phyloP scores from a whole-genome alignment of 2,329 filamentous ascomycete genomes.

The Sclerotinia subarctica region DNA sequence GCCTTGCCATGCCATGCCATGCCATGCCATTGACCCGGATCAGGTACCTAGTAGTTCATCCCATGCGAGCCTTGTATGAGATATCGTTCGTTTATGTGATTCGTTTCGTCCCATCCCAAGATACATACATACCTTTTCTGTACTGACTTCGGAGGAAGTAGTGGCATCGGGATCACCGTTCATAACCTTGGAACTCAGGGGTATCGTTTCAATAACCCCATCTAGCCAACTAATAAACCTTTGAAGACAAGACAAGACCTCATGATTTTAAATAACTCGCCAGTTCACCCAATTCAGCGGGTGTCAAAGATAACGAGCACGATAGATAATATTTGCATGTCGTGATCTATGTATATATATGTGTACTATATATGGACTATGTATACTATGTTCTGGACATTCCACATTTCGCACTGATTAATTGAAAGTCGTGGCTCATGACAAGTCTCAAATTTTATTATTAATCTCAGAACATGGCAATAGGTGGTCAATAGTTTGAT shows the following conservation, averaged over 20 bases:
- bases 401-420: not conserved
- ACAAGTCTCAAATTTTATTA: conserved; percentile 16
- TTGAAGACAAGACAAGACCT: not conserved
- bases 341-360: not conserved
- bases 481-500: not conserved
- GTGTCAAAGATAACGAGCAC: conserved; percentile 4
- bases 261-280: conserved; percentile 8
- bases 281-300: not conserved
- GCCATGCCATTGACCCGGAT: too few species aligned
- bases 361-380: too few species aligned
- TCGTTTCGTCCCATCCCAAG: not conserved
- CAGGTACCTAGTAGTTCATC: not conserved
- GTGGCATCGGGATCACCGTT: not conserved
- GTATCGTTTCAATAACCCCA: not conserved
- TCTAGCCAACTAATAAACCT: not conserved
- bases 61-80: not conserved
- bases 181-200: conserved; percentile 9
- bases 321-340: conserved; percentile 8
- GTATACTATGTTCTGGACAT: not conserved
- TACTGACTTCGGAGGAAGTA: not conserved
- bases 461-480: conserved; percentile 8
- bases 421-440: conserved; percentile 16
- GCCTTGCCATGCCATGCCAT: too few species aligned
- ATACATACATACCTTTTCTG: not conserved
- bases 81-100: not conserved